Evolutionary conservation across 768 basidiomycete species (phyloP), one percentile per base, ranked within the genome.

Genomic region (Boletales sp.): DNA sequence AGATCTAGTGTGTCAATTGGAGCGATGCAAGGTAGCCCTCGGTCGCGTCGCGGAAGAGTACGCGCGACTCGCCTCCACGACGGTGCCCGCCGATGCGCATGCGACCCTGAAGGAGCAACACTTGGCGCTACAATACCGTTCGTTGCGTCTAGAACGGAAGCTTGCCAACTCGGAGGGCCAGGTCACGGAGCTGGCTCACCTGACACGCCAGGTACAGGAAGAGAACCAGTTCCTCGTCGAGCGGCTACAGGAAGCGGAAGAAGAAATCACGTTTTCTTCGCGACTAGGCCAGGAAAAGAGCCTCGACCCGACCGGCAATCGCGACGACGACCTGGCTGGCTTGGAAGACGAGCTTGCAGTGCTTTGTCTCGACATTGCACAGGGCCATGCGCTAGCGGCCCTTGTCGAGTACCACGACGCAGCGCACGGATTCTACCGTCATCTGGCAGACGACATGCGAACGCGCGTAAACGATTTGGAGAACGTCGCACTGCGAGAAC

Each of bases 91-190:
- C 37, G 53, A 66, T 19, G 61, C 66, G 1, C 68, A 78, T 53
- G 59, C 60, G 17, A 54, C 59, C 8, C 70, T 85, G 33, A 71
- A 72, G 60, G 65, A 70, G 31, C 70, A 75, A 28, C 65, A 76
- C 50, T 48, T 66, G 2, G 55, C 63, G 5, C 52, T 75, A 30
- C 75, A 75, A 48, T 55, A 78, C 10, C 75, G 72, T 8, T 66
- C 71, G 21, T 64, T 73, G 25, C 81, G 85, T 28, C 68, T 87
- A 12, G 81, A 86, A 57, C 80, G 87, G 51, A 87, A 84, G 63
- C 70, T 87, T 13, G 80, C 79, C 36, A 86, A 84, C 58, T 73
- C 84, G 5, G 82, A 87, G 48, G 80, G 69, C 15, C 86, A 89
- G 60, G 83, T 86, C 18, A 64, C 71, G 12, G 86, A 87, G 53